A percentile compares a stretch with the other conserved stretches of the same genome.
These are phyloP conservation scores for Thinopyrum elongatum DNA, from an alignment of 176 grass and related monocot genomes.

Conservation along the genomic window DNA sequence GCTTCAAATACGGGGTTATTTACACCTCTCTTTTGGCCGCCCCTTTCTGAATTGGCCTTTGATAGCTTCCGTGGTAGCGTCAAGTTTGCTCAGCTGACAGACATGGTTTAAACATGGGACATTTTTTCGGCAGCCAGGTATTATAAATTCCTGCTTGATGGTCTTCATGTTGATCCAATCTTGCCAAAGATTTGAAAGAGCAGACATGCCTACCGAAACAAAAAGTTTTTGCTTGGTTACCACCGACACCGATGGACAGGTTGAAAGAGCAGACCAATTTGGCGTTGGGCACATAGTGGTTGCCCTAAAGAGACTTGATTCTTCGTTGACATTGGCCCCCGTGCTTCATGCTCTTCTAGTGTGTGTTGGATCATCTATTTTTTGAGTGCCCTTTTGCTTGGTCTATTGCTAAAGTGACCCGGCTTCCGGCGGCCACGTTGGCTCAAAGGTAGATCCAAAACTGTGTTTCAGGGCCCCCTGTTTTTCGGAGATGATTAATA, in stretches of 20 bases:
- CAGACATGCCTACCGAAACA: background rate
- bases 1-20: background rate
- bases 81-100: background rate
- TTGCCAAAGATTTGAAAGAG: too few species aligned
- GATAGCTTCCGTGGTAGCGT: background rate
- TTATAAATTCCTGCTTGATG: too few species aligned
- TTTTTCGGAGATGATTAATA: background rate
- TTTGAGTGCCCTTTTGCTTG: background rate
- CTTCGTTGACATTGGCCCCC: background rate
- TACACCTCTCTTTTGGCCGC: too few species aligned
- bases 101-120: too few species aligned
- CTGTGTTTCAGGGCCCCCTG: background rate
- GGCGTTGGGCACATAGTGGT: too few species aligned
- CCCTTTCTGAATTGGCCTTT: background rate
- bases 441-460: too few species aligned
- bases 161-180: background rate
- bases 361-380: background rate
- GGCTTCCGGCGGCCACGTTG: background rate
- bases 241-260: background rate
- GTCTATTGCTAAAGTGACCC: background rate
- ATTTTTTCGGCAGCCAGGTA: too few species aligned
- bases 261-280: background rate
- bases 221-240: too few species aligned
- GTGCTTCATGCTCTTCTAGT: background rate
- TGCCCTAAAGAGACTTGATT: background rate